Base-by-base conservation (phyloP, 2,329 filamentous ascomycete species). In the Apiospora pterosperma region DNA sequence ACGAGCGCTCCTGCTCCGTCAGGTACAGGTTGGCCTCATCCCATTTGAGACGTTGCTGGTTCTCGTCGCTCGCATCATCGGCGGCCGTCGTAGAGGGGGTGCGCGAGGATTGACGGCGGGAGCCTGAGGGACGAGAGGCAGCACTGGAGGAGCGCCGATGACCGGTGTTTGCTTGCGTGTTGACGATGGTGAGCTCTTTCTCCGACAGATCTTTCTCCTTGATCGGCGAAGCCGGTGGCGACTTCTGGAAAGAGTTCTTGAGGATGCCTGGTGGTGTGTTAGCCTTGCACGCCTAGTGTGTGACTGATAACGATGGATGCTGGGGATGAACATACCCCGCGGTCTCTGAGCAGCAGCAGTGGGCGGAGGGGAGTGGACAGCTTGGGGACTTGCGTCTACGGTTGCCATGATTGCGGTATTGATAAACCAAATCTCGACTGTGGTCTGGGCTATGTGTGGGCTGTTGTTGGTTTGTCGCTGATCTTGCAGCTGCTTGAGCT, bases 21-120 rank as follows among this genome's bases (percentile, higher is more conserved):
- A 99, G 86, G 80, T 97, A 99, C 36, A 99, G 86, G 76, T 99
- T 99, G 58, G 92, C 96, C 82, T 99, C 96, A 78, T 99, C 96
- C 96, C 96, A 99, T 81, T 97, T 97, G 70, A 99, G 84, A 67
- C 93, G 90, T 68, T 92, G 90, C 65, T 86, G 89, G 64, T 83
- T 84, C 60, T 88, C 85, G 61, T 88, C 62, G 52, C 7, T 12
- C 48, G 85, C 82, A 58, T 81, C 77, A 25, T 82, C 80, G 66
- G 80, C 76, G 62, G 75, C 77, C 65, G 73, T 76, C 67, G 82
- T 78, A 64, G 81, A 81, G 60, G 79, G 76, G 66, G 81, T 78
- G 67, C 79, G 79, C 65, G 77, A 79, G 0, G 91, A 94, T 69
- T 90, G 90, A 61, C 92, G 90, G 63, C 93, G 90, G n/a, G 89